Evolutionary conservation across 768 basidiomycete species (phyloP).

Genomic region (Paxillus ammoniavirescens): DNA sequence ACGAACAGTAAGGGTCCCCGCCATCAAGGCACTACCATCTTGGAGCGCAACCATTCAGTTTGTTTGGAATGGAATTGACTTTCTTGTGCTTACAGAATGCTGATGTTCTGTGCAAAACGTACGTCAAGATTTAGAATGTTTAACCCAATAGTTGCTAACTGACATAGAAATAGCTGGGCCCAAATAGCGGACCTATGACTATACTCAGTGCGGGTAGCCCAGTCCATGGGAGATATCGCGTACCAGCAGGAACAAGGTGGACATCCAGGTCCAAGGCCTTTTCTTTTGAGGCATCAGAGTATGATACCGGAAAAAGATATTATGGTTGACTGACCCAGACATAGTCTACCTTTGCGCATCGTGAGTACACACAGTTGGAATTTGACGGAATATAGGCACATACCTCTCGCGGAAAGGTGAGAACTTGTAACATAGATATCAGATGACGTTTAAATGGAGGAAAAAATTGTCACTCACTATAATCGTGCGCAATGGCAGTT

Average conservation of each 20-base stretch:
- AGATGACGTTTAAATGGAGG: not conserved
- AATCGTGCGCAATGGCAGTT: not conserved
- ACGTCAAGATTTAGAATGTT: not conserved
- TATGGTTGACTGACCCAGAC: not conserved
- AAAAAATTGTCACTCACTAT: not conserved
- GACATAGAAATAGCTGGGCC: not conserved
- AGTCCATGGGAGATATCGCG: not conserved
- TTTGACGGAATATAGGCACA: not conserved
- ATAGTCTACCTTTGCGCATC: not conserved
- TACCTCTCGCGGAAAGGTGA: not conserved
- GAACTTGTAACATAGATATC: not conserved
- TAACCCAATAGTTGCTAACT: not conserved
- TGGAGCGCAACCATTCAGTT: not conserved
- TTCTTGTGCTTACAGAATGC: not conserved
- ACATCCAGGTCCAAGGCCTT: not conserved
- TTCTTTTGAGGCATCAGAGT: not conserved
- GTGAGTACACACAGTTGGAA: too few species aligned
- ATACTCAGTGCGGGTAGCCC: not conserved
- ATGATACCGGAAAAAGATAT: not conserved
- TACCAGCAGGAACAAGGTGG: not conserved
- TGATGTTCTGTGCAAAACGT: not conserved
- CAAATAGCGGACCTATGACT: not conserved
- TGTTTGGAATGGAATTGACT: not conserved
- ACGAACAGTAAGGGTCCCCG: not conserved
- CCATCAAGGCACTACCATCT: not conserved